phyloP scores from a whole-genome alignment of 208 protist genomes.

The Leishmania mexicana region DNA sequence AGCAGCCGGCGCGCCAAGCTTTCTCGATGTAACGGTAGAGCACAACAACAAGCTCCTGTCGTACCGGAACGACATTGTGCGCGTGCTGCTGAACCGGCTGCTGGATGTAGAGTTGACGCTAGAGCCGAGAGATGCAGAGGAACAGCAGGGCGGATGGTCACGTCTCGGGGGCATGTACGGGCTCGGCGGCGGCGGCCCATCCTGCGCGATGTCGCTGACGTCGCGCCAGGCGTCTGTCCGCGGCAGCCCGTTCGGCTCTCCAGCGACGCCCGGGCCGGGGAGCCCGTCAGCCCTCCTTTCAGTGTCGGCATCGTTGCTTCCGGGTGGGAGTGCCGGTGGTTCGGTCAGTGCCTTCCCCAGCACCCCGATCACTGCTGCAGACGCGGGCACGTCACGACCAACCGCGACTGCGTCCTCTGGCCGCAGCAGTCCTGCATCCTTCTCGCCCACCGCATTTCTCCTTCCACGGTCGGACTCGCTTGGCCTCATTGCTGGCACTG shows the following conservation, averaged over 20 bases:
- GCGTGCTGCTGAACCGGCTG: conserved; percentile 61
- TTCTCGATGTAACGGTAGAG: conserved; percentile 16
- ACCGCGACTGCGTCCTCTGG: conserved; percentile 11
- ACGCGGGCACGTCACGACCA: background rate
- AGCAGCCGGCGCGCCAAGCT: background rate
- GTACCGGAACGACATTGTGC: conserved; percentile 69
- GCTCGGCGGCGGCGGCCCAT: conserved; percentile 4
- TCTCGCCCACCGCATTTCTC: conserved; percentile 7
- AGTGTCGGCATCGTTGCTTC: background rate
- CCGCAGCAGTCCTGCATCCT: conserved; percentile 13
- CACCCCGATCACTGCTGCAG: background rate
- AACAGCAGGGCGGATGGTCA: background rate
- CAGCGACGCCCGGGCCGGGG: conserved; percentile 4
- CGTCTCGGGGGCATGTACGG: background rate
- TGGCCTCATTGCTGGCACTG: background rate
- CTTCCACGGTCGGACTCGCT: background rate
- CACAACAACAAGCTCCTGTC: conserved; percentile 77
- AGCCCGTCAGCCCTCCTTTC: conserved; percentile 14
- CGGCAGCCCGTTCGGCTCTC: conserved; percentile 15
- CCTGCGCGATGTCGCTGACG: background rate
- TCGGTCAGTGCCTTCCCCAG: background rate
- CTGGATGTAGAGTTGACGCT: conserved; percentile 70
- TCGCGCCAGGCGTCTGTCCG: background rate
- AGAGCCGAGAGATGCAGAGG: conserved; percentile 37
- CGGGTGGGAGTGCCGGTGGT: background rate